phyloP scores from a whole-genome alignment of 352 stramenopile species.

The Pythium rishiriense region DNA sequence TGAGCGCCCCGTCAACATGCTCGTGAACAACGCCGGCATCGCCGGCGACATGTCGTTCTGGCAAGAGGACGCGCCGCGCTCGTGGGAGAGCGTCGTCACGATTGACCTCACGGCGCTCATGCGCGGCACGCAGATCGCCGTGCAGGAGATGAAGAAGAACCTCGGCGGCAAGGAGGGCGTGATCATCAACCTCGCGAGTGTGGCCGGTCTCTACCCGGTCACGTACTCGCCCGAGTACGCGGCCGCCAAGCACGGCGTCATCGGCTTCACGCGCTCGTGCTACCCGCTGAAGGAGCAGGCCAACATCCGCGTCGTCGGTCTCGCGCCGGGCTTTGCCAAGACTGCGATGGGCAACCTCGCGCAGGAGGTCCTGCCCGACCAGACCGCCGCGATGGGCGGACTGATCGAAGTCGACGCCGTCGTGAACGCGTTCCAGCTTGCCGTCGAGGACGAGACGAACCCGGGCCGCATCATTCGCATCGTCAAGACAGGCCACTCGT shows the following conservation, averaged over 20 bases:
- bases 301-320: constrained; percentile 70
- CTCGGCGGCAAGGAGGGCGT: constrained; percentile 63
- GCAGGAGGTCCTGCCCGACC: constrained; percentile 35
- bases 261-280: constrained; percentile 71
- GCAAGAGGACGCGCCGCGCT: constrained; percentile 31
- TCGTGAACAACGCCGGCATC: constrained; percentile 85
- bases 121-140: constrained; percentile 65
- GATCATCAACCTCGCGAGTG: constrained; percentile 70
- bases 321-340: constrained; percentile 70
- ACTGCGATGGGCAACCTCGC: constrained; percentile 62
- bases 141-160: constrained; percentile 59
- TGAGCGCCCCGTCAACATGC: constrained; percentile 56
- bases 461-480: constrained; percentile 59
- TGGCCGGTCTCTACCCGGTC: constrained; percentile 54
- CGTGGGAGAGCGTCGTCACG: constrained; percentile 67
- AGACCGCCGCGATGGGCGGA: constrained; percentile 55
- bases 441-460: constrained; percentile 55
- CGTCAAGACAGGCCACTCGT: constrained; percentile 43
- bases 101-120: constrained; percentile 76
- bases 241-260: constrained; percentile 72
- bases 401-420: constrained; percentile 46
- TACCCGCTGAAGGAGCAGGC: constrained; percentile 56
- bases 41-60: constrained; percentile 55
- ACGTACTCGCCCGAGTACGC: constrained; percentile 68
- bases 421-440: constrained; percentile 52